Evolutionary conservation across 768 basidiomycete genomes (phyloP).

Genomic region (Lentinula sp.): DNA sequence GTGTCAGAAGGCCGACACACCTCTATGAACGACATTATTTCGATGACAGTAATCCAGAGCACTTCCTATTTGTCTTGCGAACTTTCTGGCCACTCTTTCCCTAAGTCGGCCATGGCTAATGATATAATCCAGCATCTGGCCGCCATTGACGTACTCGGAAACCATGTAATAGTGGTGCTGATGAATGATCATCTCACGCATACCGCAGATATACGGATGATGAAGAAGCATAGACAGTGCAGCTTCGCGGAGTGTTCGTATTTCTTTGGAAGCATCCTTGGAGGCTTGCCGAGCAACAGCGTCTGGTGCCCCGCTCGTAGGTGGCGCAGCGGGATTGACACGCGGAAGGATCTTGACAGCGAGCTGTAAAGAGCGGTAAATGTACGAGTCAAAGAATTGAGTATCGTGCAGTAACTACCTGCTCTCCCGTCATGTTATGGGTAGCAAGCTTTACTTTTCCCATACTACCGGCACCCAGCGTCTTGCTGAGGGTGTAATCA

Average conservation of each 20-base stretch:
- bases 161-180: conserved; percentile 99
- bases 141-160: conserved; percentile 97
- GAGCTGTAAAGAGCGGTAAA: conserved; percentile 43
- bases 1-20: conserved; percentile 25
- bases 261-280: conserved; percentile 93
- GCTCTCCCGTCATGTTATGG: conserved; percentile 84
- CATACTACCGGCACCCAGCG: conserved; percentile 97
- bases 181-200: conserved; percentile 98
- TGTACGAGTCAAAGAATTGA: conserved; percentile 8
- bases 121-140: conserved; percentile 99
- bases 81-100: conserved; percentile 94
- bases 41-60: conserved; percentile 96
- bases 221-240: conserved; percentile 92
- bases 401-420: conserved; percentile 46
- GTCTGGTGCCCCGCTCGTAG: conserved; percentile 43
- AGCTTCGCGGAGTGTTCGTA: conserved; percentile 92
- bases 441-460: conserved; percentile 97
- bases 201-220: conserved; percentile 98
- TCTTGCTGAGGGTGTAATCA: conserved; percentile 95
- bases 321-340: conserved; percentile 56
- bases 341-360: conserved; percentile 99
- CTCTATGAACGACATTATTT: conserved; percentile 96
- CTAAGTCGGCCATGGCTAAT: conserved; percentile 95
- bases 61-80: conserved; percentile 94
- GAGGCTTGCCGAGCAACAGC: conserved; percentile 70